phyloP scores from a whole-genome alignment of 495 filamentous ascomycete species.

The Aspergillus sparsus region DNA sequence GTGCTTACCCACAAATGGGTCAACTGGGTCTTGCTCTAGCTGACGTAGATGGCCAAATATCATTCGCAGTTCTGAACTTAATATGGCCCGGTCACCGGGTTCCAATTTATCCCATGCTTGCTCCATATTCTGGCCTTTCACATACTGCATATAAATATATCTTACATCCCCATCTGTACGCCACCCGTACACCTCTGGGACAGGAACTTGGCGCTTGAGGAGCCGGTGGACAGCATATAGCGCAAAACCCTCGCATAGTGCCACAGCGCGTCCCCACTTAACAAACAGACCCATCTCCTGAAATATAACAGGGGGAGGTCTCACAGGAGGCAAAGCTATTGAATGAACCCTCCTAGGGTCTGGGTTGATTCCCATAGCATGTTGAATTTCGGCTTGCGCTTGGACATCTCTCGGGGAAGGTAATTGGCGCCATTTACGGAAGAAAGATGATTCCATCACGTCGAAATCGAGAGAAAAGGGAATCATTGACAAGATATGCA shows the following conservation, averaged over 20 bases:
- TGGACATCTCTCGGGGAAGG: constrained; percentile 24
- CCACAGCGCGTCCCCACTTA: too few species aligned
- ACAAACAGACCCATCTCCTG: too few species aligned
- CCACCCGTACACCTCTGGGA: constrained; percentile 35
- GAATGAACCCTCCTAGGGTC: constrained; percentile 9
- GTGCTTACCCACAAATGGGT: too few species aligned
- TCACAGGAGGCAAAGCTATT: constrained; percentile 12
- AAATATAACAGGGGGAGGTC: constrained; percentile 26
- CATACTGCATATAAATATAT: constrained; percentile 29
- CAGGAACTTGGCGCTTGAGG: constrained; percentile 27
- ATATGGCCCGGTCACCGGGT: constrained; percentile 1
- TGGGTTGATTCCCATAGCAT: constrained; percentile 18
- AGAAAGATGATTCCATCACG: too few species aligned
- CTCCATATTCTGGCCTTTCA: constrained; percentile 8
- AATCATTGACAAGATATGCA: too few species aligned
- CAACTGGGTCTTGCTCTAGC: too few species aligned
- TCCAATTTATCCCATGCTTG: constrained; percentile 9
- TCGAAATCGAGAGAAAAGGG: too few species aligned
- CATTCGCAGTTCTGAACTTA: neutral
- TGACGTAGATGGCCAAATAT: too few species aligned
- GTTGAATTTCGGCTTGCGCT: constrained; percentile 14
- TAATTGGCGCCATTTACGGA: neutral
- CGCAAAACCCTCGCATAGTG: too few species aligned
- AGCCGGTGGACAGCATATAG: constrained; percentile 28
- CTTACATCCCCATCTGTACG: constrained; percentile 23